Conservation (phyloP, 352 stramenopile species). For the Phytophthora melonis region DNA sequence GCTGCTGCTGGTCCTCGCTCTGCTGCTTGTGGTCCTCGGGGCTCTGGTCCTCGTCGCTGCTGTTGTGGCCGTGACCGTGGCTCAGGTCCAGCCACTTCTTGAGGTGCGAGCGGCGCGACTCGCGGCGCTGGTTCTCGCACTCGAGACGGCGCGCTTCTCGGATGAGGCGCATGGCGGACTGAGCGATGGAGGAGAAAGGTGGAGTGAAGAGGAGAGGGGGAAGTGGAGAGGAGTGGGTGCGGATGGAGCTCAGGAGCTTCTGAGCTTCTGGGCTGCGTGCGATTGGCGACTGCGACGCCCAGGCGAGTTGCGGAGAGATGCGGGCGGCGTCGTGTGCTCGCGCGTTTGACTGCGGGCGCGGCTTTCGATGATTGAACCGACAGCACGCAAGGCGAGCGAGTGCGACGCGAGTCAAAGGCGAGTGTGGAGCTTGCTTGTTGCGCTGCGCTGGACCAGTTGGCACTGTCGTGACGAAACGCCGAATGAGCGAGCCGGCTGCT, state of each 20-base stretch:
- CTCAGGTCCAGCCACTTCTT: constrained; percentile 44
- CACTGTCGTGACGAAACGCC: neutral
- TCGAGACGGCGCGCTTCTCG: constrained; percentile 39
- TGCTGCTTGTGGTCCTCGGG: constrained; percentile 26
- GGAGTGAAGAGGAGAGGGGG: neutral
- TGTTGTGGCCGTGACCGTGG: neutral
- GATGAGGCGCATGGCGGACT: constrained; percentile 41
- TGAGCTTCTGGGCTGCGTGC: neutral
- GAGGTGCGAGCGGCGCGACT: constrained; percentile 41
- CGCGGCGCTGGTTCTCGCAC: constrained; percentile 44
- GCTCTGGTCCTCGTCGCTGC: constrained; percentile 7
- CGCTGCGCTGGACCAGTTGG: neutral
- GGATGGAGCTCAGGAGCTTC: neutral
- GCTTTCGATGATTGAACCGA: constrained; percentile 15
- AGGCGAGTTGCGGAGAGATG: constrained; percentile 21
- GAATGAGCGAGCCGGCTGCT: constrained; percentile 14
- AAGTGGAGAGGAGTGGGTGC: neutral
- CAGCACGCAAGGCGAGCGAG: neutral
- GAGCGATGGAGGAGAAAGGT: neutral
- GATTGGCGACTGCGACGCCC: constrained; percentile 22
- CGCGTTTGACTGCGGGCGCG: neutral
- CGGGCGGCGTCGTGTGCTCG: constrained; percentile 11
- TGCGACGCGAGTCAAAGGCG: neutral
- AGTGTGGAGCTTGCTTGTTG: neutral
- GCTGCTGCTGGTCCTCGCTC: constrained; percentile 1